phyloP scores from a whole-genome alignment of 2,329 filamentous ascomycete genomes.

The Claviceps citrina region DNA sequence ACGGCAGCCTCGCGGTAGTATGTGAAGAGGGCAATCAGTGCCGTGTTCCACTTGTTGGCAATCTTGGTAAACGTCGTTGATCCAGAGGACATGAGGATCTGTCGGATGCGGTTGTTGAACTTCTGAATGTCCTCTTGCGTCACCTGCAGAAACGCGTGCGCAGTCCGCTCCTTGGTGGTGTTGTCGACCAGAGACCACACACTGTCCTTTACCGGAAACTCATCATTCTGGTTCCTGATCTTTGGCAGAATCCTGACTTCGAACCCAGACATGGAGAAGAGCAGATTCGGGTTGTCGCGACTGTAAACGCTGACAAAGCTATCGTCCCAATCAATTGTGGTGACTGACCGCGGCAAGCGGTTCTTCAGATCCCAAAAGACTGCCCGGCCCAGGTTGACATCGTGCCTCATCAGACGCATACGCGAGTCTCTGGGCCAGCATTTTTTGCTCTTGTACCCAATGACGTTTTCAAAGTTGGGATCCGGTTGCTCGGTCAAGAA shows the following conservation, averaged over 20 bases:
- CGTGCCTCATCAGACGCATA: conserved; percentile 96
- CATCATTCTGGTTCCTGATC: conserved; percentile 84
- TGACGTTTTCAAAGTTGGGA: conserved; percentile 97
- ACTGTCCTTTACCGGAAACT: conserved; percentile 94
- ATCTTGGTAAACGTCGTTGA: conserved; percentile 99
- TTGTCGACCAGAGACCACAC: conserved; percentile 97
- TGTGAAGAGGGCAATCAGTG: conserved; percentile 88
- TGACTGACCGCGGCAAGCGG: conserved; percentile 80
- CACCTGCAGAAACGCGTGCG: conserved; percentile 92
- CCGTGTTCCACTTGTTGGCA: conserved; percentile 99
- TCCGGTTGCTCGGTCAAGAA: conserved; percentile 97
- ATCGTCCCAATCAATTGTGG: conserved; percentile 97
- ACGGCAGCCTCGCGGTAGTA: conserved; percentile 97
- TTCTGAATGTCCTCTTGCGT: conserved; percentile 97
- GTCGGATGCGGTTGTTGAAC: conserved; percentile 96
- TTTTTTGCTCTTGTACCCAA: conserved; percentile 98
- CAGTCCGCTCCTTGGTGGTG: conserved; percentile 88
- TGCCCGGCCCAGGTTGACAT: conserved; percentile 91
- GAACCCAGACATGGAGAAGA: conserved; percentile 97
- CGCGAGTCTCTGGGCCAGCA: conserved; percentile 96
- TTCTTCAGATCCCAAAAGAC: conserved; percentile 99
- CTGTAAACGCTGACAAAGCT: conserved; percentile 98
- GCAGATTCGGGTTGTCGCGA: conserved; percentile 86
- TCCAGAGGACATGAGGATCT: conserved; percentile 98
- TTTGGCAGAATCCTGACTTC: conserved; percentile 94